Base-by-base conservation (phyloP, 1,139 yeast genomes). In the Yamadazyma songkhlaensis region DNA sequence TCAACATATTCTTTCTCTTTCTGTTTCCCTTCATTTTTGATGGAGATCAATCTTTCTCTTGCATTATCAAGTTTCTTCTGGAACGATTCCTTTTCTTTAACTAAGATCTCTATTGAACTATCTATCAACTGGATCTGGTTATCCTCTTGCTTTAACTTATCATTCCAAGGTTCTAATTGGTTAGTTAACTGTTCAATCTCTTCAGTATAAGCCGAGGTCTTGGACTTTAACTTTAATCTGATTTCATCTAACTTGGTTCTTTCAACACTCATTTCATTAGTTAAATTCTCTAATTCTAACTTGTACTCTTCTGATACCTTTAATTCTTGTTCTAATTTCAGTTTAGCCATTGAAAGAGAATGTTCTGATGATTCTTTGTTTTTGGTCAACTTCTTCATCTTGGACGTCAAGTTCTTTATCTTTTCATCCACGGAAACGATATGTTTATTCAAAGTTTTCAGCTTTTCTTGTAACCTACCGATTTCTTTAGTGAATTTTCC, bases 131-230 rank as follows among this genome's bases (percentile, higher is more conserved):
- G 77, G 8, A 86, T 75, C 31, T 80, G 79, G 21, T 87, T 77
- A 44, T 79, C 81, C 41, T 83, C 84, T 20, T 74, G 74, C 42
- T 79, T 81, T 28, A 89, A 66, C 47, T 80, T 75, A 25, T 75
- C 81, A 43, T 79, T 80, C 94, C 95, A 89, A 0, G 98, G 98
- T 45, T 86, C 92, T 7, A 89, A 62, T 44, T 81, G 69, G 8
- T 70, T 71, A 51, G 87, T 94, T 29, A 81, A 62, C 6, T 54
- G 49, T 48, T 81, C 87, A 37, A 88, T 81, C 51, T 84, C 72
- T 13, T 71, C 72, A 0, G 88, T 77, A 42, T 80, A 75, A 2
- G 63, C 77, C 10, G 81, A 74, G 0, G 95, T 92, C 53, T 88
- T 87, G 37, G 79, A 83, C 11, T 88, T 80, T 39, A 92, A 68